Percentiles rank a stretch among this genome's conserved stretches.
Conservation (phyloP, 768 basidiomycete genomes). For the Boletus rufocinnamomeus region DNA sequence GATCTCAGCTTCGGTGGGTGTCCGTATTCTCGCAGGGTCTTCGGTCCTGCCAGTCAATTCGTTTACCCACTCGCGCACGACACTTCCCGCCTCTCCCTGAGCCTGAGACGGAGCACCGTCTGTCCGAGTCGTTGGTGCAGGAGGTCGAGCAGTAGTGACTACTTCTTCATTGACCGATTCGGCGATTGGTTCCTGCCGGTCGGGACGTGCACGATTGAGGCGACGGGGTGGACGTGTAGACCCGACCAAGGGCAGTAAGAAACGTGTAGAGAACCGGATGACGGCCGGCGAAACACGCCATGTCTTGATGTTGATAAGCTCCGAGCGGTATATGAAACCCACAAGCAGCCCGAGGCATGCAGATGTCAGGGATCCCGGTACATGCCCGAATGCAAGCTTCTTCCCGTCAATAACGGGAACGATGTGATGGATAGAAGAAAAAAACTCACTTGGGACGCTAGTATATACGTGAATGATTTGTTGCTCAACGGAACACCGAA, state of each 20-base stretch:
- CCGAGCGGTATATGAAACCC: constrained; percentile 83
- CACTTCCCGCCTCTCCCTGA: constrained; percentile 37
- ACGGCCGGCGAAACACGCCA: constrained; percentile 72
- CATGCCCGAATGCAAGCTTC: constrained; percentile 68
- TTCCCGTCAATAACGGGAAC: constrained; percentile 9
- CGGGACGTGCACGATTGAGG: constrained; percentile 75
- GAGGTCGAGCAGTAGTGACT: constrained; percentile 59
- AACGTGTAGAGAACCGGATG: constrained; percentile 54
- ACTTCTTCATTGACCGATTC: constrained; percentile 53
- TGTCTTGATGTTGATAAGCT: constrained; percentile 72
- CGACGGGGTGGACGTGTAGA: constrained; percentile 62
- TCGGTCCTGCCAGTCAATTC: constrained; percentile 70
- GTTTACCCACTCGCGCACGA: constrained; percentile 78
- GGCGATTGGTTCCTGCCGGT: constrained; percentile 31
- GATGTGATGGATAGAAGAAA: not conserved
- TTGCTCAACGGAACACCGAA: constrained; percentile 75
- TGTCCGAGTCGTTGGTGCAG: constrained; percentile 28
- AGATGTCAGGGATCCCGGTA: constrained; percentile 65
- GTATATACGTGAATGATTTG: constrained; percentile 71
- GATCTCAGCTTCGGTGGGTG: constrained; percentile 77
- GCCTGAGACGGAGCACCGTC: constrained; percentile 23
- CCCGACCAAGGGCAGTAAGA: constrained; percentile 69
- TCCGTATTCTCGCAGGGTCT: constrained; percentile 59
- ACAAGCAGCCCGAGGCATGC: constrained; percentile 65
- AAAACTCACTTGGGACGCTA: constrained; percentile 66